phyloP scores from a whole-genome alignment of 345 rosid genomes.

The Arabidopsis arenosa region DNA sequence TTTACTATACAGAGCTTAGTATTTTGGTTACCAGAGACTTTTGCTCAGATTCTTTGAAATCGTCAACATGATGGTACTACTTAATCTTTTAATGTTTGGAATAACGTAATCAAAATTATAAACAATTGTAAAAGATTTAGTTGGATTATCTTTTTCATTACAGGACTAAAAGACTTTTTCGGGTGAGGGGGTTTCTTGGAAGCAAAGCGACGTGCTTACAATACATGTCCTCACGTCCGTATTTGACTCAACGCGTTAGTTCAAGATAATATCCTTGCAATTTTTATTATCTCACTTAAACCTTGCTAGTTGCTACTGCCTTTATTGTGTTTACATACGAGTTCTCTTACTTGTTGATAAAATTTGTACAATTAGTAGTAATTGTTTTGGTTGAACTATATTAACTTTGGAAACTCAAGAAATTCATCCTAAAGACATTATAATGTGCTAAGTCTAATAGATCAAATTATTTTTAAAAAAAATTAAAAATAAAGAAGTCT shows the following conservation, averaged over 20 bases:
- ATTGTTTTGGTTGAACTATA: background rate
- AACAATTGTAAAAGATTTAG: slow-evolving; percentile 21
- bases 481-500: background rate
- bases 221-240: slow-evolving; percentile 35
- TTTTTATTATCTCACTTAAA: background rate
- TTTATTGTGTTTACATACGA: background rate
- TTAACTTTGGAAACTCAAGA: background rate
- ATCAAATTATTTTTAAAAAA: too few species aligned
- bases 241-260: slow-evolving; percentile 30
- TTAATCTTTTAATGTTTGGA: slow-evolving; percentile 1
- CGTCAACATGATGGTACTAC: background rate
- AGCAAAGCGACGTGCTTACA: slow-evolving; percentile 43
- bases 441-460: too few species aligned
- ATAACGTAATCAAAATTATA: background rate
- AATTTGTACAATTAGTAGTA: background rate
- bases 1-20: background rate
- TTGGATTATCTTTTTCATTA: slow-evolving; percentile 38
- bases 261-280: background rate
- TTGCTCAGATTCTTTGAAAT: background rate
- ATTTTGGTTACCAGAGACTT: slow-evolving; percentile 3
- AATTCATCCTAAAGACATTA: background rate
- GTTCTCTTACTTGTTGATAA: background rate
- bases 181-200: slow-evolving; percentile 37
- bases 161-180: background rate
- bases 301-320: too few species aligned